Conservation (phyloP, 192 early-diverging fungal species). For the Fimicolochytrium jonesii region DNA sequence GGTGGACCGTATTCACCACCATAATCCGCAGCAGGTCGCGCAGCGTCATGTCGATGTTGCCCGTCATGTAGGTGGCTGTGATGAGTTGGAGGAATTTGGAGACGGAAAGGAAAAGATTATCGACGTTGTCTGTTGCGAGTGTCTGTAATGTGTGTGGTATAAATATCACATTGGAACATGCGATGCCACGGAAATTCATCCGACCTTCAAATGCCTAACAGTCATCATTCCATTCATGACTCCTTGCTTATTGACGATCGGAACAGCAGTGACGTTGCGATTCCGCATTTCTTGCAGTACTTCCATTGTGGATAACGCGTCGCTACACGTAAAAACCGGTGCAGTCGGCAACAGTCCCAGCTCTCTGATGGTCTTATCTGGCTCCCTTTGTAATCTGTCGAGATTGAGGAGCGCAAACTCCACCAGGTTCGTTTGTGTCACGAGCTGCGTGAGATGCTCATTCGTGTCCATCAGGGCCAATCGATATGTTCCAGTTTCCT, state of each 20-base stretch:
- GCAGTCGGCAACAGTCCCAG: constrained; percentile 13
- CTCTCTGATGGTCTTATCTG: constrained; percentile 22
- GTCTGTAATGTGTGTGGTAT: no score
- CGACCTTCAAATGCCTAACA: constrained; percentile 19
- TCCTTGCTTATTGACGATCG: background rate
- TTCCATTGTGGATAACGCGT: constrained; percentile 3
- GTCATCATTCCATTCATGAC: constrained; percentile 20
- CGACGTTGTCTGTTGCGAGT: background rate
- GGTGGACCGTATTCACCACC: constrained; percentile 22
- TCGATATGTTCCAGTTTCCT: background rate
- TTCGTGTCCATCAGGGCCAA: constrained; percentile 8
- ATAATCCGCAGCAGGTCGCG: constrained; percentile 22
- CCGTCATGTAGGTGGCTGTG: constrained; percentile 10
- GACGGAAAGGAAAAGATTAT: constrained; percentile 22
- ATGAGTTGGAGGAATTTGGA: background rate
- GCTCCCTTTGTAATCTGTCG: constrained; percentile 24
- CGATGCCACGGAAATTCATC: no score
- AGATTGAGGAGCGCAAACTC: constrained; percentile 28
- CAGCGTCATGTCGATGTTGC: constrained; percentile 11
- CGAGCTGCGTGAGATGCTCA: constrained; percentile 12
- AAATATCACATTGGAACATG: no score
- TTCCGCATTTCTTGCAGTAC: constrained; percentile 16
- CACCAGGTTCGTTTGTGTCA: constrained; percentile 21
- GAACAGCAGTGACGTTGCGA: constrained; percentile 22
- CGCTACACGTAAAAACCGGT: constrained; percentile 16